Base-by-base conservation (phyloP, 345 rosid genomes). In the Toxicodendron radicans region DNA sequence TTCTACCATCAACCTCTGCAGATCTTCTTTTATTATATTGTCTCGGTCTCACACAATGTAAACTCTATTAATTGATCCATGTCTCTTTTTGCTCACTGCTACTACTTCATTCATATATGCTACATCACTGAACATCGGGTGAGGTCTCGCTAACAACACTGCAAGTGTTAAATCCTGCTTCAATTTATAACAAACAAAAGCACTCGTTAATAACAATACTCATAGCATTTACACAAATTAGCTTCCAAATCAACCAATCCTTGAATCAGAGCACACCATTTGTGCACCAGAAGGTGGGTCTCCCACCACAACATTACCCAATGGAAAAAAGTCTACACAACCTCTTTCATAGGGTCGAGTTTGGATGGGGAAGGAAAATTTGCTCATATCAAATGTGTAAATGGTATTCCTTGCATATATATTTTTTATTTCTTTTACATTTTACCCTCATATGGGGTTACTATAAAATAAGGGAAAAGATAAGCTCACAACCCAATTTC, bases 191-290 rank as follows among this genome's bases (percentile, higher is more conserved):
- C 5, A 71, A 30, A 13, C 58, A n/a, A n/a, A n/a, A n/a, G n/a
- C n/a, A n/a, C n/a, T n/a, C n/a, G n/a, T n/a, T n/a, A n/a, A n/a
- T n/a, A n/a, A n/a, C n/a, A n/a, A n/a, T n/a, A n/a, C n/a, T n/a
- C n/a, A n/a, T n/a, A n/a, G n/a, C n/a, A n/a, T n/a, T n/a, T n/a
- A 79, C 94, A 89, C 67, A 78, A 16, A n/a, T 89, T 90, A 59
- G 73, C 91, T 51, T 89, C 94, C 66, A 76, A 10, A 61, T 87
- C 84, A 2, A 18, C 85, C 73, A 86, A 65, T 2, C 91, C 94
- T 21, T 27, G 0, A 2, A 89, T 67, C 76, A 89, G 4, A 12
- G 89, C 69, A 48, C 94, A 89, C 79, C 94, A 89, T 27, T 80
- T 54, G 79, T 68, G 75, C 7, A n/a, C 33, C 67, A 17, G 85